Conservation (phyloP, 73 alveolate genomes). For the Vitrella brassicaformis region DNA sequence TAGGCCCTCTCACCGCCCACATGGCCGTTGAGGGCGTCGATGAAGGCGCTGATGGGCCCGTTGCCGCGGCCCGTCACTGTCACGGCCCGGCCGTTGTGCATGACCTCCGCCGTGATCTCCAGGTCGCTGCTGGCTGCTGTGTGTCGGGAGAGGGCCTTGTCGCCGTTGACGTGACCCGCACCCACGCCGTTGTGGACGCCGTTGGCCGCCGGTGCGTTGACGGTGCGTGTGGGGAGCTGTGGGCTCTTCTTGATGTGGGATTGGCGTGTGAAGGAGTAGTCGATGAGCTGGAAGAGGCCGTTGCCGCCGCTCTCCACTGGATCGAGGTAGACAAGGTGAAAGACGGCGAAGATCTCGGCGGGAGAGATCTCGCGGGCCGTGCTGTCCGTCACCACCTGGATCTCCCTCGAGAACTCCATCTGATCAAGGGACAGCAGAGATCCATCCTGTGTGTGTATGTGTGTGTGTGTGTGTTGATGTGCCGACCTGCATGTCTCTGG, state of each 20-base stretch:
- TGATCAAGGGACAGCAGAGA: too few relatives aligned
- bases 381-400: not conserved
- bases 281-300: not conserved
- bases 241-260: not conserved
- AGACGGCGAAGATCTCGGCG: conserved; percentile 13
- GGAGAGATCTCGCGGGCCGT: conserved; percentile 12
- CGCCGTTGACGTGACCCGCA: not conserved
- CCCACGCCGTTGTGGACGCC: not conserved
- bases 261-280: not conserved
- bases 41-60: conserved; percentile 36
- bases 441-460: too few relatives aligned
- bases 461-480: too few relatives aligned
- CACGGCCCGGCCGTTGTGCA: not conserved
- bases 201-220: not conserved
- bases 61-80: conserved; percentile 12
- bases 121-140: not conserved
- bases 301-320: not conserved
- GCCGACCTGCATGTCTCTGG: conserved; percentile 2
- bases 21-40: conserved; percentile 18
- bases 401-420: not conserved
- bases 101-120: not conserved
- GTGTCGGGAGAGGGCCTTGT: not conserved
- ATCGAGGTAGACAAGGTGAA: not conserved
- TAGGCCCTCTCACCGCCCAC: too few relatives aligned
- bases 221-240: not conserved